phyloP scores from a whole-genome alignment of 805 yeast species.

The Saturnispora mendoncae region DNA sequence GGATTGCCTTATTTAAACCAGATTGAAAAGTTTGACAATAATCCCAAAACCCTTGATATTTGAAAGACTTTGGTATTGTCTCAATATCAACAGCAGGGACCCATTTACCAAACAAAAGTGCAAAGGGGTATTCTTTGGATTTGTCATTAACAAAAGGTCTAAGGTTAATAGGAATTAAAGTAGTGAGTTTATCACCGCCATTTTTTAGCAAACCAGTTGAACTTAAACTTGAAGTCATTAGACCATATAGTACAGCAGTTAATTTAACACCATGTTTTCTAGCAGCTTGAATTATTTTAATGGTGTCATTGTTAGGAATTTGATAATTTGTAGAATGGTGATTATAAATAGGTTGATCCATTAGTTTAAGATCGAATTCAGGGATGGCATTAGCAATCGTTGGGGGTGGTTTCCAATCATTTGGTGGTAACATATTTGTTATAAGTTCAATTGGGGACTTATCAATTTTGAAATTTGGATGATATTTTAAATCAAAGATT shows the following conservation, averaged over 20 bases:
- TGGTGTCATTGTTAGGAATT: neutral
- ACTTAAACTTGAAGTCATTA: constrained; percentile 7
- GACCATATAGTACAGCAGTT: constrained; percentile 10
- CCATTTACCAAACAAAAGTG: constrained; percentile 10
- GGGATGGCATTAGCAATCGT: neutral
- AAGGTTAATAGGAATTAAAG: constrained; percentile 11
- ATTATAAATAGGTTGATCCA: constrained; percentile 3
- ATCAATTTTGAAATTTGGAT: constrained; percentile 1
- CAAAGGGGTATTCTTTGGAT: constrained; percentile 9
- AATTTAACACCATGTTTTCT: constrained; percentile 7
- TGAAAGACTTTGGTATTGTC: neutral
- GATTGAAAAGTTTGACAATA: constrained; percentile 7
- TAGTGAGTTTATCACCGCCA: neutral
- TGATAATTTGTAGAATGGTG: constrained; percentile 6
- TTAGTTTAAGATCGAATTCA: neutral
- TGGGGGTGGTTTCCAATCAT: neutral
- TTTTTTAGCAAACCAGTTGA: neutral
- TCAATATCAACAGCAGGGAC: neutral
- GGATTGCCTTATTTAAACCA: neutral
- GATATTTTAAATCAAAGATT: neutral
- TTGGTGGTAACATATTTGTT: neutral
- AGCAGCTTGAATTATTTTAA: constrained; percentile 1
- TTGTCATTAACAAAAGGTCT: constrained; percentile 3
- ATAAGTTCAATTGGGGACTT: constrained; percentile 4
- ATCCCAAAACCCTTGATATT: constrained; percentile 1